Percentiles rank a stretch among this genome's conserved stretches.
phyloP scores from a whole-genome alignment of 148 eudicot genomes.

The Vaccinium vitisidaea region DNA sequence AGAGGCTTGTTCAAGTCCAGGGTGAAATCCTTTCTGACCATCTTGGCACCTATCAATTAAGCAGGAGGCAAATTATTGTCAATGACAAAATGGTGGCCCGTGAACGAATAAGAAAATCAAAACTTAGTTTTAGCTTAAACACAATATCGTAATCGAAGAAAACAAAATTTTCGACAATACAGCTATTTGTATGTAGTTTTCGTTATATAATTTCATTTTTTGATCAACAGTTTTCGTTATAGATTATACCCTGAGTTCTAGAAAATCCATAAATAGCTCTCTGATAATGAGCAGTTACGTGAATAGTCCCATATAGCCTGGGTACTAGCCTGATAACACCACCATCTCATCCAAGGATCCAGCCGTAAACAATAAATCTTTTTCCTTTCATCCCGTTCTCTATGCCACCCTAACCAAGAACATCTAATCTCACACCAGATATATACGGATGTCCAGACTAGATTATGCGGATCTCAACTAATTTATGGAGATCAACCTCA shows the following conservation, averaged over 20 bases:
- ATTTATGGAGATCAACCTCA: too few species aligned
- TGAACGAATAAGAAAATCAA: not conserved
- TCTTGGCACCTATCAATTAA: slow-evolving; percentile 29
- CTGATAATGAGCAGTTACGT: not conserved
- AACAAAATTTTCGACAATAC: not conserved
- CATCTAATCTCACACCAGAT: not conserved
- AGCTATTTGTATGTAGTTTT: not conserved
- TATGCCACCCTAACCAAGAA: not conserved
- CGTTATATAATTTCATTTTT: too few species aligned
- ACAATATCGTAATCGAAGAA: not conserved
- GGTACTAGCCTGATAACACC: not conserved
- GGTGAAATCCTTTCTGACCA: slow-evolving; percentile 67
- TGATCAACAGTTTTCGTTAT: too few species aligned
- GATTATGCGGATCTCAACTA: too few species aligned
- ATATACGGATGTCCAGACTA: too few species aligned
- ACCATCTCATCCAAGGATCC: not conserved
- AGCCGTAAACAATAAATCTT: not conserved
- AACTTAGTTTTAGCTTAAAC: not conserved
- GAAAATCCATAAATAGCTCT: not conserved
- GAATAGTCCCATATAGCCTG: not conserved
- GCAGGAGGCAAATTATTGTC: not conserved
- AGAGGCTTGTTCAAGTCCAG: slow-evolving; percentile 78
- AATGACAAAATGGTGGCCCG: not conserved
- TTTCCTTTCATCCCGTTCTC: not conserved
- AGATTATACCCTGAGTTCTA: not conserved